Percentiles rank a stretch among this genome's conserved stretches.
phyloP scores from a whole-genome alignment of 2,329 filamentous ascomycete genomes.

The Aspergillus melleus region DNA sequence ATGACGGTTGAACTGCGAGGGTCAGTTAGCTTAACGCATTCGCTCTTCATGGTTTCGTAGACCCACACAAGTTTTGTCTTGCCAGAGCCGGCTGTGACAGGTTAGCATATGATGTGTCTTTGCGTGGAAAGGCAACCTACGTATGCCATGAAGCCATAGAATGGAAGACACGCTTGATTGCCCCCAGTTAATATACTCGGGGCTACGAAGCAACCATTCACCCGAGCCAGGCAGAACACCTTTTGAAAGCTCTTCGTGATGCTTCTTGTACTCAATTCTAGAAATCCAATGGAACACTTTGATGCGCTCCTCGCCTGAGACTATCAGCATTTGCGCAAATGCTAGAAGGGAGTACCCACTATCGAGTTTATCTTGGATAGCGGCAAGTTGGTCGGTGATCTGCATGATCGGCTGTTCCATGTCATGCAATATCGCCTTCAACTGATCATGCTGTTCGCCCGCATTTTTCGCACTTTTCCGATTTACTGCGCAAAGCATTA shows the following conservation, averaged over 20 bases:
- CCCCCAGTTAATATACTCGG: not conserved
- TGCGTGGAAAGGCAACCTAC: not conserved
- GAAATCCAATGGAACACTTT: not conserved
- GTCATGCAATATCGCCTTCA: not conserved
- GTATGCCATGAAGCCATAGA: not conserved
- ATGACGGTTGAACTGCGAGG: not conserved
- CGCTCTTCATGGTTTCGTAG: not conserved
- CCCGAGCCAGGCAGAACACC: not conserved
- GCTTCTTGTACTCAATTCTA: not conserved
- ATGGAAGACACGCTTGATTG: not conserved
- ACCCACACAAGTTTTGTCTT: not conserved
- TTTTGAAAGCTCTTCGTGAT: not conserved
- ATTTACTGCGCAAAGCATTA: not conserved
- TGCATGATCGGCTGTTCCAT: not conserved
- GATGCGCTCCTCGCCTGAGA: not conserved
- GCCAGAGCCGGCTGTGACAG: not conserved
- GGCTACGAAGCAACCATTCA: not conserved
- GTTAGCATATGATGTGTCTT: not conserved
- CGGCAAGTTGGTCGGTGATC: not conserved
- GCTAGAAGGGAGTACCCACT: not conserved
- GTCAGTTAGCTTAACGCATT: not conserved
- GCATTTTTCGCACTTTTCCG: not conserved
- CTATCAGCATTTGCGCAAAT: not conserved
- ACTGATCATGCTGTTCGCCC: not conserved
- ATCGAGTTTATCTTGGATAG: not conserved